Evolutionary conservation across 2,329 filamentous ascomycete genomes (phyloP).

Genomic region (Colletotrichum falcatum): DNA sequence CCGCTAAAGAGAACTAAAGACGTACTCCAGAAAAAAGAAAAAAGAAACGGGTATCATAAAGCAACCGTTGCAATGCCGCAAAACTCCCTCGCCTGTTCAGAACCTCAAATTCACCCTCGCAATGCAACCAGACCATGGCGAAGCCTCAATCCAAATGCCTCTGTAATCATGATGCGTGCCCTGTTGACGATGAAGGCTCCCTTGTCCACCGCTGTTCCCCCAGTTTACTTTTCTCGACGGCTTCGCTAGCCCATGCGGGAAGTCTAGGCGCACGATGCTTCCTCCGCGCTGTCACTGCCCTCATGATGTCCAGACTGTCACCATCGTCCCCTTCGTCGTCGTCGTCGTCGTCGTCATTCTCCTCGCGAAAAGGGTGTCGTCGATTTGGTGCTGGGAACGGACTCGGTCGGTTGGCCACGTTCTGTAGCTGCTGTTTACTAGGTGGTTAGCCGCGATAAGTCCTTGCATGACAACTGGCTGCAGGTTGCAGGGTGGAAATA

Average conservation of each 20-base stretch:
- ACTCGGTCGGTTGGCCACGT: conserved; percentile 45
- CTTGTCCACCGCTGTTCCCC: conserved; percentile 17
- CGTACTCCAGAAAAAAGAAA: conserved; percentile 11
- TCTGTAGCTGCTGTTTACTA: conserved; percentile 49
- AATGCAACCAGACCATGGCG: neutral
- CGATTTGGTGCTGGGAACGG: conserved; percentile 2
- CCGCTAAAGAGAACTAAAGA: neutral
- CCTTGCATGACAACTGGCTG: neutral
- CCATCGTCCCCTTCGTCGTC: too few relatives aligned
- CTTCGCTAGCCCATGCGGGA: conserved; percentile 50
- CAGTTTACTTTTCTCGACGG: conserved; percentile 38
- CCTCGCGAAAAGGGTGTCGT: conserved; percentile 8
- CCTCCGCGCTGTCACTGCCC: conserved; percentile 46
- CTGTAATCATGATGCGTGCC: neutral
- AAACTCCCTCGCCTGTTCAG: conserved; percentile 8
- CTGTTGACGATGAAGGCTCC: conserved; percentile 26
- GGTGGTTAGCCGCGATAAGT: conserved; percentile 20
- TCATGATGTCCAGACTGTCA: conserved; percentile 47
- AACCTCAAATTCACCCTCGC: neutral
- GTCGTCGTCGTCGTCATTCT: conserved; percentile 8
- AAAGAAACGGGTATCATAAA: conserved; percentile 36
- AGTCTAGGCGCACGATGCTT: conserved; percentile 42
- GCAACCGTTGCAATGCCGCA: neutral
- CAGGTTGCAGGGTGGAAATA: neutral
- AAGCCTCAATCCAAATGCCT: neutral